Evolutionary conservation across 225 moss, liverwort and hornwort genomes (phyloP).

Genomic region (Thuidium tamariscinum): DNA sequence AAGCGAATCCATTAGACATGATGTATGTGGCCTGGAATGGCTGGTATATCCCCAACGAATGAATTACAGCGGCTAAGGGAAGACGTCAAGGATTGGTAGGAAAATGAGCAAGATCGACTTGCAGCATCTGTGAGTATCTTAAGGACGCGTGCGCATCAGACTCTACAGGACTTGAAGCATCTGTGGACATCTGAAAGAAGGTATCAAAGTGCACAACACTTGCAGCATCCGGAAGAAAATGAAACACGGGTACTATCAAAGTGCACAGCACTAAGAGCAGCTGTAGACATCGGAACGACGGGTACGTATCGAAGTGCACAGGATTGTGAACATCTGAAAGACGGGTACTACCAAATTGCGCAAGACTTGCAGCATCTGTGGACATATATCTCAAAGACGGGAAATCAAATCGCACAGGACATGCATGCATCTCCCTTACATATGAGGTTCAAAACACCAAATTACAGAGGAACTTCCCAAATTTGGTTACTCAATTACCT

Average conservation of each 20-base stretch:
- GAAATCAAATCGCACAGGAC: background rate
- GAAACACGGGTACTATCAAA: background rate
- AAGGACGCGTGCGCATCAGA: background rate
- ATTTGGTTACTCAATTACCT: background rate
- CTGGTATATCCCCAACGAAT: background rate
- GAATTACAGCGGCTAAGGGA: background rate
- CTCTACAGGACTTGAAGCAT: background rate
- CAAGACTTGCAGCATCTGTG: background rate
- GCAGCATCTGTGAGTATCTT: background rate
- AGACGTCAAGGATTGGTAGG: background rate
- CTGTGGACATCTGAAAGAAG: no score
- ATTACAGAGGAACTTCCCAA: background rate
- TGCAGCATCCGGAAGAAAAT: background rate
- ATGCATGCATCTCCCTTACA: background rate
- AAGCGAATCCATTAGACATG: background rate
- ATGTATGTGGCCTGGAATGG: background rate
- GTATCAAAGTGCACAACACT: background rate
- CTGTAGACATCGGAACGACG: background rate
- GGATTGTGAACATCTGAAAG: background rate
- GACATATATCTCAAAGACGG: background rate
- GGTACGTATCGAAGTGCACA: background rate
- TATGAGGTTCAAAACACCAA: background rate
- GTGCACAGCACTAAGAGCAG: background rate
- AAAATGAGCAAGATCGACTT: background rate
- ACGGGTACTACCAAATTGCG: background rate